Base-by-base conservation (phyloP, 129 eudicot species). In the Helianthus annuus region DNA sequence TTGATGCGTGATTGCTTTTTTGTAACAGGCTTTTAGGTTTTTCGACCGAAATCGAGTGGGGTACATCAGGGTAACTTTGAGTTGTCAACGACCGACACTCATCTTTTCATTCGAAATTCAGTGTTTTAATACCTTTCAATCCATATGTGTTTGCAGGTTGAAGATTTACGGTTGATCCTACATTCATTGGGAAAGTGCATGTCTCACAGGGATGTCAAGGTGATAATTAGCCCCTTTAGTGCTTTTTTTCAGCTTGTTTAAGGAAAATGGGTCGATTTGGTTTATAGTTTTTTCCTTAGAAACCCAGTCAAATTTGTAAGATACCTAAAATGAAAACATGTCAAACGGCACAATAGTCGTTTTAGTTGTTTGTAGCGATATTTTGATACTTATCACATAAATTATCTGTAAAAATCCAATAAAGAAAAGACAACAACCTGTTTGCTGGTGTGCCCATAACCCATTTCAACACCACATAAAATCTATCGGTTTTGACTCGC, bases 41-140 rank as follows among this genome's bases (percentile, higher is more conserved):
- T 95, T 95, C 82, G 99, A 95, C 65, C 85, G 99, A 39, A 88
- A 90, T 76, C 82, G 97, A 75, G 97, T 74, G 70, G 99, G 99
- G 68, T 80, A 84, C 85, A 65, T 95, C 59, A 83, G 99, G 88
- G 97, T 94, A 81, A 82, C 61, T 34, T 27, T 27, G 12, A 34
- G 17, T 52, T 15, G 45, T 40, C 6, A 3, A 42, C 69, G 7
- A 42, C 46, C 64, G 12, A 59, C 9, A 16, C 27, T 58, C 32
- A 24, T 32, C 9, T 44, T 36, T n/a, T 11, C 48, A 9, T 39
- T 4, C 48, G 44, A 53, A 48, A 29, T 15, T 5, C 3, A 4
- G 54, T 19, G 48, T 10, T 55, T 3, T 8, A 62, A 56, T 17
- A 19, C 54, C 4, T 4, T 36, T 24, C 2, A 24, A 4, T 51